A percentile compares a stretch with the other conserved stretches of the same genome.
Conservation (phyloP, 257 asterid genomes). For the Primulina tabacum region DNA sequence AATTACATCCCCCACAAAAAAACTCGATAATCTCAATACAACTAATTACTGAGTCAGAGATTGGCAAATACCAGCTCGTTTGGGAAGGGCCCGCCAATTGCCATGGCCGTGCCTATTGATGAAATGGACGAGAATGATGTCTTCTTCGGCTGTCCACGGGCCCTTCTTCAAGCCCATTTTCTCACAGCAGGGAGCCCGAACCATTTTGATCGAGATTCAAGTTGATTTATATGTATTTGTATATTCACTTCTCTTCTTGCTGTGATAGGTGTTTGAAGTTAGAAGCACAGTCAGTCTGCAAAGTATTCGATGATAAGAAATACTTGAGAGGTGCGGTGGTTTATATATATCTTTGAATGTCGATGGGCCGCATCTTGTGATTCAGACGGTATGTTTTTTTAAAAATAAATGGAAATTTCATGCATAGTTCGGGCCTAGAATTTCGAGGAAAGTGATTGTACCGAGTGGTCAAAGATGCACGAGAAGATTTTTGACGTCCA, state of each 20-base stretch:
- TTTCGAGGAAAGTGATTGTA: not conserved
- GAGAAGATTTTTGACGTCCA: not conserved
- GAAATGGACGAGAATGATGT: slow-evolving; percentile 42
- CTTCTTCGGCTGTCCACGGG: slow-evolving; percentile 81
- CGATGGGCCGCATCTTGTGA: too few species aligned
- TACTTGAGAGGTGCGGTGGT: not conserved
- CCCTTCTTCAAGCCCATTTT: slow-evolving; percentile 80
- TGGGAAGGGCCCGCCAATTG: slow-evolving; percentile 87
- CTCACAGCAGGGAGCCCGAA: slow-evolving; percentile 67
- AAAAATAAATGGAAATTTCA: not conserved
- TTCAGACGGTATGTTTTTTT: too few species aligned
- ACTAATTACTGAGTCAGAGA: too few species aligned
- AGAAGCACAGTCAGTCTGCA: not conserved
- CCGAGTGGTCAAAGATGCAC: slow-evolving; percentile 15
- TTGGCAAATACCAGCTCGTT: slow-evolving; percentile 54
- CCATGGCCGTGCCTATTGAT: slow-evolving; percentile 58
- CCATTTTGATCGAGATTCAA: slow-evolving; percentile 23
- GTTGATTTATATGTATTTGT: too few species aligned
- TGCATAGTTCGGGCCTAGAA: not conserved
- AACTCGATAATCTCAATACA: not conserved
- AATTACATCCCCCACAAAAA: not conserved
- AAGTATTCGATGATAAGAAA: not conserved
- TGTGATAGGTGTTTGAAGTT: not conserved
- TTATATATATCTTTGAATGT: not conserved
- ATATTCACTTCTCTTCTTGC: too few species aligned